Evolutionary conservation across 2,329 filamentous ascomycete genomes (phyloP).

Genomic region (Chaetomiaceae sp.): DNA sequence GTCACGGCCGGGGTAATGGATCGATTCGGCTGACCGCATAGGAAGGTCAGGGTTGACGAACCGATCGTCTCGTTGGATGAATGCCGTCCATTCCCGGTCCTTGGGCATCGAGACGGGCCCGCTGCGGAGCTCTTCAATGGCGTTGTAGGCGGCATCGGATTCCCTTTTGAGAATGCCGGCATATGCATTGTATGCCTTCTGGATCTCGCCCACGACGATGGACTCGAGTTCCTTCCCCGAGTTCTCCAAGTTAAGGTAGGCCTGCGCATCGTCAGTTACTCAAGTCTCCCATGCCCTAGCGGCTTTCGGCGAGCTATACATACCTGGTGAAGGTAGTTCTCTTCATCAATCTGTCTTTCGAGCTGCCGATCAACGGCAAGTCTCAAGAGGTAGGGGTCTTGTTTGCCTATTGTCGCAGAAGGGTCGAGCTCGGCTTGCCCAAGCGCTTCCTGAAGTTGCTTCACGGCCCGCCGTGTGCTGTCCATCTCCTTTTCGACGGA

Average conservation of each 20-base stretch:
- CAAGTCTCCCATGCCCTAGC: background rate
- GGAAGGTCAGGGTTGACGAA: slow-evolving; percentile 83
- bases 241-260: slow-evolving; percentile 88
- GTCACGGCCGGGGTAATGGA: slow-evolving; percentile 86
- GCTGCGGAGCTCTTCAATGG: slow-evolving; percentile 74
- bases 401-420: slow-evolving; percentile 71
- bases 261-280: slow-evolving; percentile 46
- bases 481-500: slow-evolving; percentile 95
- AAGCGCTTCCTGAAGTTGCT: slow-evolving; percentile 74
- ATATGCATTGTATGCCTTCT: slow-evolving; percentile 95
- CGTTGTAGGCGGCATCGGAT: slow-evolving; percentile 72
- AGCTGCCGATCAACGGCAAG: slow-evolving; percentile 84
- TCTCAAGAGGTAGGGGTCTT: slow-evolving; percentile 85
- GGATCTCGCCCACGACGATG: slow-evolving; percentile 94
- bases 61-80: slow-evolving; percentile 75
- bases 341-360: slow-evolving; percentile 89
- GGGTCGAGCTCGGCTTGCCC: slow-evolving; percentile 76
- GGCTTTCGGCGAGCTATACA: slow-evolving; percentile 28
- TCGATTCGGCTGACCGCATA: slow-evolving; percentile 71
- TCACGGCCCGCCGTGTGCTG: slow-evolving; percentile 71
- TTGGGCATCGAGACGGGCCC: slow-evolving; percentile 92
- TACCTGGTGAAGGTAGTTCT: slow-evolving; percentile 93
- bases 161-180: slow-evolving; percentile 88
- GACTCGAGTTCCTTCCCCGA: slow-evolving; percentile 93
- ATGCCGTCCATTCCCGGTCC: slow-evolving; percentile 83